Percentiles rank a stretch among this genome's conserved stretches.
phyloP scores from a whole-genome alignment of 1,284 basidiomycete species.

The Meripilus lineatus region DNA sequence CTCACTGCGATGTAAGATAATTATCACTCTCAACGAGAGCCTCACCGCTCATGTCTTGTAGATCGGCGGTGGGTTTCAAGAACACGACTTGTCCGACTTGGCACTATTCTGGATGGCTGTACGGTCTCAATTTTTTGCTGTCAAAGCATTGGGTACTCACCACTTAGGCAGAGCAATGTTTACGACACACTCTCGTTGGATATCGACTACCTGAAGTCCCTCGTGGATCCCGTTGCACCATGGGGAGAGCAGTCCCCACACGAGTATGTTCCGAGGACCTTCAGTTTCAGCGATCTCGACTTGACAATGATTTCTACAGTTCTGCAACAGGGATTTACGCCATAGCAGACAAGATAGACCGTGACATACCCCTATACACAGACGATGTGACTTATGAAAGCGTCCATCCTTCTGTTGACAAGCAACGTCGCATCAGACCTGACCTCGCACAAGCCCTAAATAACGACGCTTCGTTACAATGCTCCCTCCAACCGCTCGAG shows the following conservation, averaged over 20 bases:
- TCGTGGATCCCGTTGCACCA: conserved; percentile 45
- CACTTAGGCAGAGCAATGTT: conserved; percentile 45
- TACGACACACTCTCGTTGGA: conserved; percentile 52
- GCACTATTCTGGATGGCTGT: conserved; percentile 67
- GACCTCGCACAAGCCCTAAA: conserved; percentile 33
- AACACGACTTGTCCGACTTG: conserved; percentile 65
- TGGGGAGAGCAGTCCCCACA: conserved; percentile 62
- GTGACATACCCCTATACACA: conserved; percentile 41
- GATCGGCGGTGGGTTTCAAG: conserved; percentile 65
- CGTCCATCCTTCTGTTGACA: conserved; percentile 55
- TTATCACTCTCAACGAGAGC: too few relatives aligned
- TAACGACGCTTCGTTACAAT: conserved; percentile 40
- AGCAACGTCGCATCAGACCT: conserved; percentile 36
- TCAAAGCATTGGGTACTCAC: conserved; percentile 3
- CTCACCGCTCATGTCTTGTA: conserved; percentile 20
- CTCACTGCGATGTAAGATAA: conserved; percentile 53
- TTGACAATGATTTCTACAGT: conserved; percentile 25
- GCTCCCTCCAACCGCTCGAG: conserved; percentile 46
- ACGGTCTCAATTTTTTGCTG: conserved; percentile 15
- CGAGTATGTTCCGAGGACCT: conserved; percentile 37
- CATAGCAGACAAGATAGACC: conserved; percentile 37
- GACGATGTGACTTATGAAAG: conserved; percentile 52
- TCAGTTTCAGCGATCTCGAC: conserved; percentile 2
- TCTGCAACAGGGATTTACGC: conserved; percentile 49
- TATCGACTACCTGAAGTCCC: conserved; percentile 42